Evolutionary conservation across 2,329 filamentous ascomycete genomes (phyloP).

Genomic region (Orbilia quercus): DNA sequence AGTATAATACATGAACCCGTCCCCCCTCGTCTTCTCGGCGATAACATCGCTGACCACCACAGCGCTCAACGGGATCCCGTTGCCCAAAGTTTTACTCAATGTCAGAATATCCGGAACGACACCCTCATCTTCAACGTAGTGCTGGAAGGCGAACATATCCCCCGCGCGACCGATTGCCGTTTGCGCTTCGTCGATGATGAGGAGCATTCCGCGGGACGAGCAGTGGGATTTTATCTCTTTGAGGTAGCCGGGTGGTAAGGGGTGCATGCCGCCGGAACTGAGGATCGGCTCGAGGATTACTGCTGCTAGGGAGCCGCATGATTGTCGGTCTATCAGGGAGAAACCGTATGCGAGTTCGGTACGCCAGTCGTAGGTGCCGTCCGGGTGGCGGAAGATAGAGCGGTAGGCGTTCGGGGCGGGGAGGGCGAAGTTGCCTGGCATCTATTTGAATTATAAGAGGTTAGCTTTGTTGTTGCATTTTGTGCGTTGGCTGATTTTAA

Average conservation of each 20-base stretch:
- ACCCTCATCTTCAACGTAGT: constrained; percentile 63
- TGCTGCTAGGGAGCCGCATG: constrained; percentile 72
- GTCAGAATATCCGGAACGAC: constrained; percentile 71
- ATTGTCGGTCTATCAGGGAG: constrained; percentile 71
- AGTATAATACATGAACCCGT: constrained; percentile 71
- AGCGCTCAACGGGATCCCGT: constrained; percentile 71
- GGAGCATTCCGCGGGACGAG: constrained; percentile 68
- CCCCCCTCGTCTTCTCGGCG: constrained; percentile 64
- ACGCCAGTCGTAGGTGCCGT: constrained; percentile 74
- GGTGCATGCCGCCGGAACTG: constrained; percentile 71
- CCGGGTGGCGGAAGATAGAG: constrained; percentile 70
- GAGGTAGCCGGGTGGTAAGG: constrained; percentile 71
- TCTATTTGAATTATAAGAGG: constrained; percentile 57
- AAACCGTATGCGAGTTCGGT: constrained; percentile 74
- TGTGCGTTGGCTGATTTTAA: constrained; percentile 37
- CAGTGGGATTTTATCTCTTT: constrained; percentile 69
- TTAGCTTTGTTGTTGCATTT: constrained; percentile 40
- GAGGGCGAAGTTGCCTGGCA: constrained; percentile 71
- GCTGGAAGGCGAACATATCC: constrained; percentile 71
- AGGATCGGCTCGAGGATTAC: constrained; percentile 73
- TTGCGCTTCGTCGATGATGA: constrained; percentile 73
- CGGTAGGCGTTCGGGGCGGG: constrained; percentile 73
- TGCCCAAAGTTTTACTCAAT: constrained; percentile 72
- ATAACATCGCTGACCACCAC: constrained; percentile 70
- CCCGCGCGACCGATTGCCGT: constrained; percentile 70